Evolutionary conservation across 2,329 filamentous ascomycete species (phyloP), one percentile per base, ranked within the genome.

Genomic region (Pseudopyrenochaeta lycopersici): DNA sequence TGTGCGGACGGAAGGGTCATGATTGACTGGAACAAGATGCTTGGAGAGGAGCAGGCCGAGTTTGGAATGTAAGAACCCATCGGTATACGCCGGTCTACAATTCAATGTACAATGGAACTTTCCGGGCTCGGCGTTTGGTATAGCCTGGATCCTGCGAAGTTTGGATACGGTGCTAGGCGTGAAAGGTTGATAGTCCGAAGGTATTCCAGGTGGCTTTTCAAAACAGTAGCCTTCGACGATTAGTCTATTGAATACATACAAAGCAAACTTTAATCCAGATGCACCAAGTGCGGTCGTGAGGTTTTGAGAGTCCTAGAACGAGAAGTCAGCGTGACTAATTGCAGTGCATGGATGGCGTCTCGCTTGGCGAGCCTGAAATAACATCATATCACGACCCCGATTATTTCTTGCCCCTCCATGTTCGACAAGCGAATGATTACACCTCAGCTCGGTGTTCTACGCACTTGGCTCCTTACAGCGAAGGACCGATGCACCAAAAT

Each of bases 21-120:
- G 59, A 46, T 71, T 1, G 66, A 73, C 44, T 73, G 69, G 70
- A 15, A 14, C 12, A 42, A 10, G 46, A 15, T 73, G 30, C 18
- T 59, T 46, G 15, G 46, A 17, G 59, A 71, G 58, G 63, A 64
- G 59, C 56, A 23, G 49, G 53, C 30, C 31, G 52, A 39, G 50
- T 1, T 54, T 39, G 39, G n/a, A 23, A 39, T 7, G 23, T 21
- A 35, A 42, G 31, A 14, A 11, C 29, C 12, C 4, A 29, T 30
- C 15, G 40, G 46, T 21, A 11, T 43, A 9, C 18, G 7, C 30
- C 14, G 15, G 27, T 5, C 18, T 7, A 20, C 9, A n/a, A 6
- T 14, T 38, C 35, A 38, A 3, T 38, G 15, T 38, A 38, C 17
- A 20, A 38, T 38, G 20, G 11, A 17, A 20, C n/a, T 1, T 2